Evolutionary conservation across 306 rosid genomes (phyloP).

Genomic region (Morella rubra): DNA sequence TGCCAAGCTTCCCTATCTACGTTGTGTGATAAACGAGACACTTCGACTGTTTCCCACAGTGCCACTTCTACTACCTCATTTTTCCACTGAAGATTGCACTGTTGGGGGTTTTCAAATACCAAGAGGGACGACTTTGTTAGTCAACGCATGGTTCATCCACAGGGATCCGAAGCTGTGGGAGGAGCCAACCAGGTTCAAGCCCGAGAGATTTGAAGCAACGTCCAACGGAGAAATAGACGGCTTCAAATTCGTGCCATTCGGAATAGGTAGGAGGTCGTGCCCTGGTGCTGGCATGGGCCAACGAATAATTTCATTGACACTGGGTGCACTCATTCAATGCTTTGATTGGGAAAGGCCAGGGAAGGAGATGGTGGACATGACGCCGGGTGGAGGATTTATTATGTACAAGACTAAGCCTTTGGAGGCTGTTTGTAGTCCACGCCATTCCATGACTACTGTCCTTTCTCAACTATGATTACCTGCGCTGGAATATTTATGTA

Average conservation of each 20-base stretch:
- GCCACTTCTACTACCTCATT: conserved; percentile 43
- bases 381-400: conserved; percentile 3
- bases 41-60: conserved; percentile 38
- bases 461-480: not conserved
- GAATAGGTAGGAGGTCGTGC: conserved; percentile 19
- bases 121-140: conserved; percentile 40
- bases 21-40: conserved; percentile 35
- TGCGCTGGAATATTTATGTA: too few relatives aligned
- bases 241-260: conserved; percentile 30
- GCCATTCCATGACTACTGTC: not conserved
- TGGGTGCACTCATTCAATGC: conserved; percentile 30
- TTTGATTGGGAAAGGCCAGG: conserved; percentile 34
- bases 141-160: conserved; percentile 49
- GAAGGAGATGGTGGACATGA: conserved; percentile 29
- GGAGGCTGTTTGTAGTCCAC: conserved; percentile 26
- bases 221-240: not conserved
- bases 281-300: conserved; percentile 14
- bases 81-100: conserved; percentile 27
- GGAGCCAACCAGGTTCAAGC: conserved; percentile 30
- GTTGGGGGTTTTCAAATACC: conserved; percentile 43
- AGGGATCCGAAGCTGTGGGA: conserved; percentile 35
- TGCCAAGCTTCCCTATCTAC: conserved; percentile 27
- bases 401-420: conserved; percentile 29
- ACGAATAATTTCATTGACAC: conserved; percentile 15
- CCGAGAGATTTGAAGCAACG: conserved; percentile 43